Evolutionary conservation across 2,329 filamentous ascomycete genomes (phyloP).

Genomic region (Elsinoe ampelina): DNA sequence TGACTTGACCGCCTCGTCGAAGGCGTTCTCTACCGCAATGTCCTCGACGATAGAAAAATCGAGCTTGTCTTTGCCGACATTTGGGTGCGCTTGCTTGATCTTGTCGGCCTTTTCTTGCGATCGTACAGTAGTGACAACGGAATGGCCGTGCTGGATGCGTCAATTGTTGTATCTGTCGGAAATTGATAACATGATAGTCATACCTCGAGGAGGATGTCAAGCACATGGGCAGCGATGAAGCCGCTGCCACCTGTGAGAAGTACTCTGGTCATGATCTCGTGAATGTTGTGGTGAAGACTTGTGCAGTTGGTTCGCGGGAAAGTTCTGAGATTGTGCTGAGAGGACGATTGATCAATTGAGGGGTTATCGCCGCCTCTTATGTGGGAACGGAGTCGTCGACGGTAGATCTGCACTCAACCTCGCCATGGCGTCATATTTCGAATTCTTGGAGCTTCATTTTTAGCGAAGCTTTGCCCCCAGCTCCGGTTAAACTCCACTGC

Average conservation of each 20-base stretch:
- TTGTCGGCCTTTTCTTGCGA: conserved; percentile 53
- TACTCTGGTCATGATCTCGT: conserved; percentile 23
- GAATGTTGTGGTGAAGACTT: neutral
- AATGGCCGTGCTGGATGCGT: conserved; percentile 35
- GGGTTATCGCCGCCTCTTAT: neutral
- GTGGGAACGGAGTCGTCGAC: neutral
- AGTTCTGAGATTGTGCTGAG: neutral
- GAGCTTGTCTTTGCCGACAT: conserved; percentile 46
- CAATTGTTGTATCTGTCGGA: neutral
- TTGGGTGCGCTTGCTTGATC: conserved; percentile 47
- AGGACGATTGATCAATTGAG: neutral
- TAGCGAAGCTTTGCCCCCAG: neutral
- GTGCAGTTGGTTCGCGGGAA: neutral
- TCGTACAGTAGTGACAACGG: conserved; percentile 54
- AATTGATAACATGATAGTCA: conserved; percentile 29
- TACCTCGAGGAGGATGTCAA: conserved; percentile 48
- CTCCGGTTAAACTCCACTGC: neutral
- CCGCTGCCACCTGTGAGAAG: conserved; percentile 45
- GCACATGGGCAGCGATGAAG: conserved; percentile 58
- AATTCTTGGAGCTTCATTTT: conserved; percentile 4
- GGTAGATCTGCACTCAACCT: neutral
- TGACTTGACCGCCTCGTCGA: conserved; percentile 51
- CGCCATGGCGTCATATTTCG: neutral
- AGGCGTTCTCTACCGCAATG: conserved; percentile 60
- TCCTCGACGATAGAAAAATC: conserved; percentile 62